Conservation (phyloP, 2,329 filamentous ascomycete genomes). For the Neofusicoccum laricinum region DNA sequence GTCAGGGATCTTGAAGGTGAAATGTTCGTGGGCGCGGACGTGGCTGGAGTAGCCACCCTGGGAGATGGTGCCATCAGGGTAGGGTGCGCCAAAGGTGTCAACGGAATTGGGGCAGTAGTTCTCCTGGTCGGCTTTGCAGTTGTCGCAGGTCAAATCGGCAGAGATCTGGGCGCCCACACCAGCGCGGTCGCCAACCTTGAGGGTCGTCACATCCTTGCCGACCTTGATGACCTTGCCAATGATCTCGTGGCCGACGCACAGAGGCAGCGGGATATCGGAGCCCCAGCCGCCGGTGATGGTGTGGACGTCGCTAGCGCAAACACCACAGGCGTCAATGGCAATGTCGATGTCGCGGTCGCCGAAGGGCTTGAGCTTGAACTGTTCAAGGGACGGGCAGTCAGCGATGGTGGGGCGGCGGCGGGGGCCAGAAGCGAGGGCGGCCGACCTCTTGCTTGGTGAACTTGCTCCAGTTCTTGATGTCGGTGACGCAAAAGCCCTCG, state of each 20-base stretch:
- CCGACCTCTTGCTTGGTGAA: constrained; percentile 57
- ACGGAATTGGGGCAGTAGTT: constrained; percentile 52
- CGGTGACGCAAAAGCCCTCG: constrained; percentile 47
- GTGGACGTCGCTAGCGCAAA: constrained; percentile 48
- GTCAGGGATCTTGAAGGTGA: constrained; percentile 72
- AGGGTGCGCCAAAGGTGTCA: constrained; percentile 50
- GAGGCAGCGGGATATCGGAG: constrained; percentile 56
- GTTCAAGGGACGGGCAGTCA: constrained; percentile 17
- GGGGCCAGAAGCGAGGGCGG: constrained; percentile 4
- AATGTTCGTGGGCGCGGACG: constrained; percentile 74
- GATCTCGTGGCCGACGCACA: constrained; percentile 65
- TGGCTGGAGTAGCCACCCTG: constrained; percentile 68
- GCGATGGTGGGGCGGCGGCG: neutral
- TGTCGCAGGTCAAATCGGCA: constrained; percentile 48
- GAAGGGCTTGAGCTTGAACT: constrained; percentile 83
- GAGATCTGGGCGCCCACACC: constrained; percentile 51
- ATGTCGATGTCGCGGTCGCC: constrained; percentile 85
- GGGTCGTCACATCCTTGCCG: constrained; percentile 48
- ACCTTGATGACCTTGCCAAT: constrained; percentile 50
- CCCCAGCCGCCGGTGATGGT: constrained; percentile 61
- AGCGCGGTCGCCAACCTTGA: constrained; percentile 47
- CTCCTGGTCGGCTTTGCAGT: constrained; percentile 53
- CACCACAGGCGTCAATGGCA: constrained; percentile 65
- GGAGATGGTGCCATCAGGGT: constrained; percentile 59
- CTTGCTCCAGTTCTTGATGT: constrained; percentile 60